Evolutionary conservation across 768 basidiomycete genomes (phyloP).

Genomic region (Leccinum disarticulatum): DNA sequence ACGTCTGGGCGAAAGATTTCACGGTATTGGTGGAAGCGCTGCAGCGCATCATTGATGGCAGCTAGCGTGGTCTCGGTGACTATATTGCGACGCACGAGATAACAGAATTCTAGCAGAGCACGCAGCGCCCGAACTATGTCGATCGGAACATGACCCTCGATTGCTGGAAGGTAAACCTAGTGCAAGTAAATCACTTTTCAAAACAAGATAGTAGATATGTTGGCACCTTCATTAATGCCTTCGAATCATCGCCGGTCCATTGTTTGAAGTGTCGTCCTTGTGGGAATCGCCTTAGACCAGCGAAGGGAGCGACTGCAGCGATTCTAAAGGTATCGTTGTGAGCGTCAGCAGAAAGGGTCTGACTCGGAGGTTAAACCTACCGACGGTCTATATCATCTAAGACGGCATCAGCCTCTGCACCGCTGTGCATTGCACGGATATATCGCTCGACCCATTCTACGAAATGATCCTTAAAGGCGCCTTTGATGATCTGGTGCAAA

Average conservation of each 20-base stretch:
- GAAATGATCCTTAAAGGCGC: neutral
- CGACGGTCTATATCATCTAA: neutral
- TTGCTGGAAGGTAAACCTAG: neutral
- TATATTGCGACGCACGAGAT: neutral
- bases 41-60: neutral
- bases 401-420: neutral
- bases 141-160: neutral
- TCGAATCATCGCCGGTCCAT: neutral
- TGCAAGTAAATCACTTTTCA: too few species aligned
- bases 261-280: neutral
- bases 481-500: neutral
- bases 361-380: neutral
- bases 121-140: neutral
- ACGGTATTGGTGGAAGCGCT: neutral
- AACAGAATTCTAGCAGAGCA: neutral
- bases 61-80: neutral
- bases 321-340: neutral
- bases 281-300: neutral
- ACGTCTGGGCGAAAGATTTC: neutral
- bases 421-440: neutral
- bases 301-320: neutral
- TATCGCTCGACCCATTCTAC: neutral
- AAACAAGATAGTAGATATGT: too few species aligned
- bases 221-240: neutral
- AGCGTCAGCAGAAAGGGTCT: too few species aligned